Percentiles rank a stretch among this genome's conserved stretches.
Conservation (phyloP, 2,329 filamentous ascomycete species). For the Cordyceps pruinosa region DNA sequence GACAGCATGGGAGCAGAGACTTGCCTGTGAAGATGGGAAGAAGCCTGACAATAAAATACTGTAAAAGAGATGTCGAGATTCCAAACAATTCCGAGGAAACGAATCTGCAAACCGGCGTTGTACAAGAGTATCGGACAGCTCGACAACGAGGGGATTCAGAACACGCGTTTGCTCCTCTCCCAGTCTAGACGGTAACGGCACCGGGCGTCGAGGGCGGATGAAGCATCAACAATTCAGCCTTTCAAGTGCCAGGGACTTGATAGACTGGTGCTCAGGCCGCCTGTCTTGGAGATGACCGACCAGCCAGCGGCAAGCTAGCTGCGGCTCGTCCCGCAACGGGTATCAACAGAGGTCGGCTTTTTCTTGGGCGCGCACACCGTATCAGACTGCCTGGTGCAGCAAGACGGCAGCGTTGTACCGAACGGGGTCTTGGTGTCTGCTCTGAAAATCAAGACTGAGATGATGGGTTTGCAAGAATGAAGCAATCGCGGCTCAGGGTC, state of each 20-base stretch:
- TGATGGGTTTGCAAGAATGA: neutral
- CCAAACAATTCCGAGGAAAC: neutral
- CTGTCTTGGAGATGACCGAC: neutral
- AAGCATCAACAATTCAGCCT: neutral
- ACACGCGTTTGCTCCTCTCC: neutral
- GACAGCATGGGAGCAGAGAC: neutral
- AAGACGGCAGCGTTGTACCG: neutral
- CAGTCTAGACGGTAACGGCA: neutral
- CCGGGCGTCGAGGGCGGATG: neutral
- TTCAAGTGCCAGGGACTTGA: neutral
- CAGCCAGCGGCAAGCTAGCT: neutral
- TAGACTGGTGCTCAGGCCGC: neutral
- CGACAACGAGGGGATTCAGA: neutral
- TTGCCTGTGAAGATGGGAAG: neutral
- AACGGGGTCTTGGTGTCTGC: neutral
- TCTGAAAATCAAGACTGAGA: neutral
- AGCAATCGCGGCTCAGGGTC: neutral
- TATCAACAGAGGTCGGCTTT: neutral
- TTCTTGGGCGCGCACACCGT: neutral
- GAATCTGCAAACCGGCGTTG: neutral
- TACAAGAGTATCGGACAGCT: neutral
- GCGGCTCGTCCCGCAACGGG: constrained; percentile 11
- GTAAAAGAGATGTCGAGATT: neutral
- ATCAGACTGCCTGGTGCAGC: neutral
- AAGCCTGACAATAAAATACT: neutral